These are phyloP conservation scores for Acacia acuminata DNA, from an alignment of 306 rosid species.

Conservation along the genomic window DNA sequence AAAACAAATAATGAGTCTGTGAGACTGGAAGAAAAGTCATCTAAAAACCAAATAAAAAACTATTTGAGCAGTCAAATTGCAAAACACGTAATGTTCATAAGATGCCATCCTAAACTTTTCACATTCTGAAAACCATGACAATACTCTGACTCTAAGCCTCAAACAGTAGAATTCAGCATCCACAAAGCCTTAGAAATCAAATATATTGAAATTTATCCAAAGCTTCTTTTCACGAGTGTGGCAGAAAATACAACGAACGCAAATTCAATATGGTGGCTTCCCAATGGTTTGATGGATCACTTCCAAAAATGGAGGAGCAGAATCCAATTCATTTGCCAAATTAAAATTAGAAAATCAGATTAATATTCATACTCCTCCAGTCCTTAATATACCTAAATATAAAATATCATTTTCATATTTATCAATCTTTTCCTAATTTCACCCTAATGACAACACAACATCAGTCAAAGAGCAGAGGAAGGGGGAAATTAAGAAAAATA, in stretches of 20 bases:
- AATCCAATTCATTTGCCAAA: background rate
- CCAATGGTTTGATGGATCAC: background rate
- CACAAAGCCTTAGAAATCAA: background rate
- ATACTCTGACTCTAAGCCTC: background rate
- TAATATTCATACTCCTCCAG: background rate
- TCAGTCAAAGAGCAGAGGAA: no score
- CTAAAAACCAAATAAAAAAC: background rate
- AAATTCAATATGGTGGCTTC: background rate
- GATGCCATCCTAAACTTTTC: background rate
- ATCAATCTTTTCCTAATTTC: no score
- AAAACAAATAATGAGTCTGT: constrained; percentile 12
- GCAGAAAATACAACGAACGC: no score
- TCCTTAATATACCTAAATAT: no score
- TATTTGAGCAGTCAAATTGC: background rate
- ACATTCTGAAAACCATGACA: background rate
- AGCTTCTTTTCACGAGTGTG: background rate
- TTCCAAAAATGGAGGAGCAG: background rate
- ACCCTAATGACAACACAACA: no score
- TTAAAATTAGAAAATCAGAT: background rate
- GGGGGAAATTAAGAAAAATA: no score
- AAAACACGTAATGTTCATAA: constrained; percentile 7
- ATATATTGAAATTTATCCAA: background rate
- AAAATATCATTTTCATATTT: no score
- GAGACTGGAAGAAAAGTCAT: background rate
- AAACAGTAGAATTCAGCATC: background rate